Evolutionary conservation across 129 eudicot species (phyloP).

Genomic region (Silybum marianum): DNA sequence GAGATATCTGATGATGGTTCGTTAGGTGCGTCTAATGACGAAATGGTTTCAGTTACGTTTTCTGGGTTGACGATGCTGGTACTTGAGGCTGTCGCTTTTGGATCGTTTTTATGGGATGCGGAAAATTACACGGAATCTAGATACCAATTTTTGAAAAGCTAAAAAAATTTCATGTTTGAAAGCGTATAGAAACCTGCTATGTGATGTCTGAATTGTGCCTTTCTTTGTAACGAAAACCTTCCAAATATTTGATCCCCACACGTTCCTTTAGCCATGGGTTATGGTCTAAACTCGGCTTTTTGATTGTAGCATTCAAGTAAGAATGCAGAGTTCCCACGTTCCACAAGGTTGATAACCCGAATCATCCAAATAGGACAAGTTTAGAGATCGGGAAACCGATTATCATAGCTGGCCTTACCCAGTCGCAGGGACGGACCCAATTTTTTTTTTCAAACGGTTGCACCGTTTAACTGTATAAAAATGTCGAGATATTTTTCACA

Average conservation of each 20-base stretch:
- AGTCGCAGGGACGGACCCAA: too few species aligned
- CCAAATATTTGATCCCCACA: not conserved
- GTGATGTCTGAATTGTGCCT: slow-evolving; percentile 10
- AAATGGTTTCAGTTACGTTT: slow-evolving; percentile 49
- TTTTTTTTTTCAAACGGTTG: too few species aligned
- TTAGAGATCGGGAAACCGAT: not conserved
- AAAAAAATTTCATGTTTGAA: slow-evolving; percentile 12
- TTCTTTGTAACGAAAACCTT: not conserved
- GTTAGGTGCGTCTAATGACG: slow-evolving; percentile 70
- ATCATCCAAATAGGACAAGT: not conserved
- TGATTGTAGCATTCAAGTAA: not conserved
- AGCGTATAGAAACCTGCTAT: slow-evolving; percentile 17
- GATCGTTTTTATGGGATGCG: slow-evolving; percentile 92
- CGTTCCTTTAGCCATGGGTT: too few species aligned
- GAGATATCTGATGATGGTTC: slow-evolving; percentile 64
- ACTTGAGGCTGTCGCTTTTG: slow-evolving; percentile 92
- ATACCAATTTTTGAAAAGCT: slow-evolving; percentile 63
- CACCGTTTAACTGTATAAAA: too few species aligned
- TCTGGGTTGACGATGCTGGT: slow-evolving; percentile 85
- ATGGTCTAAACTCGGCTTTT: not conserved
- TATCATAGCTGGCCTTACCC: too few species aligned
- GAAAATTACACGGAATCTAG: slow-evolving; percentile 87
- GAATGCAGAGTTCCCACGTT: too few species aligned
- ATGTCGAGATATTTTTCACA: too few species aligned
- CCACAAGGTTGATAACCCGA: not conserved